These are phyloP conservation scores for Senna tora DNA, from an alignment of 306 rosid genomes.

Conservation along the genomic window DNA sequence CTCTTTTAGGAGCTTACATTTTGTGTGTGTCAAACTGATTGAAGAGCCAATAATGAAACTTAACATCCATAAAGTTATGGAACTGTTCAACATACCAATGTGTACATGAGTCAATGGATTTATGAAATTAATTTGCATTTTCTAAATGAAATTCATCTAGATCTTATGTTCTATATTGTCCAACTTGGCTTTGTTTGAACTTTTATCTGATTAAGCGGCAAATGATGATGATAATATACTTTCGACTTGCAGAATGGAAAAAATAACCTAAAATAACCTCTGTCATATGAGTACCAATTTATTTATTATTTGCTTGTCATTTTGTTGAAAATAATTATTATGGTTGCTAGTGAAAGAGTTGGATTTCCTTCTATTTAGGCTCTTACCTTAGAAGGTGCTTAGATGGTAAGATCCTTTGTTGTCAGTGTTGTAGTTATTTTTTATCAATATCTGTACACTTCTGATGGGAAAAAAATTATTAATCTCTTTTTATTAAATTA, in stretches of 20 bases:
- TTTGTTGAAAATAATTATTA: neutral
- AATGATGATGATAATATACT: neutral
- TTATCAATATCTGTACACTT: neutral
- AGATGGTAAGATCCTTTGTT: neutral
- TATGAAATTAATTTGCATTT: neutral
- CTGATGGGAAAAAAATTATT: neutral
- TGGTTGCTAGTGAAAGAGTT: neutral
- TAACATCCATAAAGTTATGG: neutral
- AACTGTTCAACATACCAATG: neutral
- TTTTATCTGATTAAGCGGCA: neutral
- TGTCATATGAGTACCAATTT: neutral
- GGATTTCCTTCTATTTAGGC: neutral
- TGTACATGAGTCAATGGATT: too few species aligned
- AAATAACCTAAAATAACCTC: too few species aligned
- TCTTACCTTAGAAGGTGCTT: neutral
- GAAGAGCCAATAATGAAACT: slow-evolving; percentile 4
- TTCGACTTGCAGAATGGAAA: neutral
- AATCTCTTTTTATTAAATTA: neutral
- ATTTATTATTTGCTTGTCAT: neutral
- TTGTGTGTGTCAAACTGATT: neutral
- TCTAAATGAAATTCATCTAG: neutral
- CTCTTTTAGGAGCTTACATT: neutral
- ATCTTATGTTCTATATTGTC: neutral
- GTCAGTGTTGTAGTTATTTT: neutral
- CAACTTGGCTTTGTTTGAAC: neutral